Evolutionary conservation across 2,329 filamentous ascomycete species (phyloP).

Genomic region (Orbilia quercus): DNA sequence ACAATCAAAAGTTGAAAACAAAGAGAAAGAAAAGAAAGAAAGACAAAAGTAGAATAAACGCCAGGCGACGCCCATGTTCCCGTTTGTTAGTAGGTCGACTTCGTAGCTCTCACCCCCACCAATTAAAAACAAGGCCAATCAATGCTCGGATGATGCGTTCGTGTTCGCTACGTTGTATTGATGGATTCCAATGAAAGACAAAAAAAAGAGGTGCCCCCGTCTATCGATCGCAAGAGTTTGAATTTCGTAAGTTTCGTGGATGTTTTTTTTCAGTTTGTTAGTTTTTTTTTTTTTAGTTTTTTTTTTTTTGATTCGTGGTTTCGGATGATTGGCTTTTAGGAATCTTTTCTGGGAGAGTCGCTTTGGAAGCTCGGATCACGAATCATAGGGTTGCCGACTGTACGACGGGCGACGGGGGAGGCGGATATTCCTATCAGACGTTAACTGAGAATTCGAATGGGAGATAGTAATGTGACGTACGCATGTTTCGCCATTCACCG

Average conservation of each 20-base stretch:
- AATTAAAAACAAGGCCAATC: slow-evolving; percentile 5
- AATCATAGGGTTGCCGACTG: slow-evolving; percentile 49
- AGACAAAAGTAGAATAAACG: slow-evolving; percentile 11
- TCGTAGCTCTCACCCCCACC: not conserved
- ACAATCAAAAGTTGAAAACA: not conserved
- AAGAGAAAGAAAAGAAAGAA: slow-evolving; percentile 15
- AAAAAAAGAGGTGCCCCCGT: not conserved
- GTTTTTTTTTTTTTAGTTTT: slow-evolving; percentile 7
- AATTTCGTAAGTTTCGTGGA: too few relatives aligned
- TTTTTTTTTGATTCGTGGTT: slow-evolving; percentile 15
- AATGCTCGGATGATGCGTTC: slow-evolving; percentile 14
- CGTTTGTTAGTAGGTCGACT: not conserved
- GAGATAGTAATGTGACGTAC: slow-evolving; percentile 35
- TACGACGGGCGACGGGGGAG: slow-evolving; percentile 48
- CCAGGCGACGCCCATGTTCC: slow-evolving; percentile 36
- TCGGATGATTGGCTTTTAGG: too few relatives aligned
- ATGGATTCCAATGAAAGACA: not conserved
- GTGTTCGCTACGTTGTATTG: slow-evolving; percentile 5
- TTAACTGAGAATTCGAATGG: slow-evolving; percentile 4
- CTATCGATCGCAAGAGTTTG: slow-evolving; percentile 28
- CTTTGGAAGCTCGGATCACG: slow-evolving; percentile 55
- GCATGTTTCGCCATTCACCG: slow-evolving; percentile 45
- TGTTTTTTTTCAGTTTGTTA: slow-evolving; percentile 29
- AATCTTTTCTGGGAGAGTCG: slow-evolving; percentile 37
- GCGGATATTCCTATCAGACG: slow-evolving; percentile 28